Conservation (phyloP, 2,329 filamentous ascomycete genomes). For the Mycogone perniciosa region DNA sequence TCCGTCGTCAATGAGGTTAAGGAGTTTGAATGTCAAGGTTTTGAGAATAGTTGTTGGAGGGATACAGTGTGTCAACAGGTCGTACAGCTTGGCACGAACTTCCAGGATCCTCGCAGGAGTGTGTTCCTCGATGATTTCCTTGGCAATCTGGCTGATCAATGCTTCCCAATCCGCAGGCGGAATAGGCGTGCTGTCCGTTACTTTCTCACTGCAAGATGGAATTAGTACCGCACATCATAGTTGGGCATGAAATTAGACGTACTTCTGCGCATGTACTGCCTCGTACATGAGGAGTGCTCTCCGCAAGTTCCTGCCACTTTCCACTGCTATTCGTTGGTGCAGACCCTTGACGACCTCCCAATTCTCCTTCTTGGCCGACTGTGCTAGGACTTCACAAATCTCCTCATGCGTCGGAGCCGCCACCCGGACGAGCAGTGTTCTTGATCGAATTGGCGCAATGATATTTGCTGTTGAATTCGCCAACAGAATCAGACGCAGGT, state of each 20-base stretch:
- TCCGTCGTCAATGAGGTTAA: conserved; percentile 78
- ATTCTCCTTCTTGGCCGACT: conserved; percentile 68
- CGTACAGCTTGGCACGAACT: conserved; percentile 91
- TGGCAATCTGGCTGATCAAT: conserved; percentile 80
- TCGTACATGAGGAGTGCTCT: conserved; percentile 94
- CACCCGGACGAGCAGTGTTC: conserved; percentile 86
- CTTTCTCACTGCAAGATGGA: conserved; percentile 62
- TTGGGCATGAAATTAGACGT: conserved; percentile 27
- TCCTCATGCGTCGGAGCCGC: conserved; percentile 80
- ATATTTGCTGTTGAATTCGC: conserved; percentile 98
- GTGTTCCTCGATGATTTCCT: conserved; percentile 87
- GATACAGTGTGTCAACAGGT: conserved; percentile 94
- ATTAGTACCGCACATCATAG: conserved; percentile 22
- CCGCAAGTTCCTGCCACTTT: conserved; percentile 85
- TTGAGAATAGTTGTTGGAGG: conserved; percentile 91
- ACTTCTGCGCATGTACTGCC: conserved; percentile 96
- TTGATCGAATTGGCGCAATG: conserved; percentile 92
- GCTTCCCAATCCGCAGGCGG: conserved; percentile 97
- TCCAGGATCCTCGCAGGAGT: conserved; percentile 83
- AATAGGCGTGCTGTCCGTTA: conserved; percentile 80
- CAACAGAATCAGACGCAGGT: conserved; percentile 81
- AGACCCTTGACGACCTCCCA: conserved; percentile 72
- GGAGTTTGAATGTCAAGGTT: conserved; percentile 88
- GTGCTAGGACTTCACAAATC: conserved; percentile 71
- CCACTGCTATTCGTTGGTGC: conserved; percentile 78